Evolutionary conservation across 2,329 filamentous ascomycete species (phyloP).

Genomic region (Penicillium crustosum): DNA sequence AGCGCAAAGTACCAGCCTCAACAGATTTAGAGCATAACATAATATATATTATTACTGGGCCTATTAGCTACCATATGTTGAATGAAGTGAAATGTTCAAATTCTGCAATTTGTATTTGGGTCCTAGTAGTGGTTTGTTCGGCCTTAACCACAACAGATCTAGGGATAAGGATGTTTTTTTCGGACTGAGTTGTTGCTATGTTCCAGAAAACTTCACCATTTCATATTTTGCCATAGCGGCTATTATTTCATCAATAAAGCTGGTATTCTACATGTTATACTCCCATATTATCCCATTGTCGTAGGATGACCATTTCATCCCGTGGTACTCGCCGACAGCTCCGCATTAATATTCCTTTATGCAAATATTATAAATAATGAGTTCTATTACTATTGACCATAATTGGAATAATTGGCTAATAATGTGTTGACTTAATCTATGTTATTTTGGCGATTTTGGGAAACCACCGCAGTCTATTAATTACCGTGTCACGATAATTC

Average conservation of each 20-base stretch:
- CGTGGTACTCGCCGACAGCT: not conserved
- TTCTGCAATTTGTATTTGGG: not conserved
- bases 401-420: not conserved
- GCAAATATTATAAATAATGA: not conserved
- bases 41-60: not conserved
- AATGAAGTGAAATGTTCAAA: not conserved
- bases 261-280: not conserved
- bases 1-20: not conserved
- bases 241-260: not conserved
- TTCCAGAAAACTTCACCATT: not conserved
- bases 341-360: not conserved
- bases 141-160: too few species aligned
- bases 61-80: not conserved
- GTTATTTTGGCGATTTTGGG: not conserved
- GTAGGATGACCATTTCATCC: not conserved
- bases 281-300: not conserved
- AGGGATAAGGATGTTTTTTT: too few species aligned
- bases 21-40: not conserved
- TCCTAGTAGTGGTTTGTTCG: too few species aligned
- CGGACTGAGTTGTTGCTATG: too few species aligned
- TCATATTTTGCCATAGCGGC: too few species aligned
- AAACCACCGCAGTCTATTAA: not conserved
- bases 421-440: not conserved
- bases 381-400: not conserved
- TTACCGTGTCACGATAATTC: not conserved